phyloP scores from a whole-genome alignment of 257 asterid genomes.

The Lithospermum erythrorhizon region DNA sequence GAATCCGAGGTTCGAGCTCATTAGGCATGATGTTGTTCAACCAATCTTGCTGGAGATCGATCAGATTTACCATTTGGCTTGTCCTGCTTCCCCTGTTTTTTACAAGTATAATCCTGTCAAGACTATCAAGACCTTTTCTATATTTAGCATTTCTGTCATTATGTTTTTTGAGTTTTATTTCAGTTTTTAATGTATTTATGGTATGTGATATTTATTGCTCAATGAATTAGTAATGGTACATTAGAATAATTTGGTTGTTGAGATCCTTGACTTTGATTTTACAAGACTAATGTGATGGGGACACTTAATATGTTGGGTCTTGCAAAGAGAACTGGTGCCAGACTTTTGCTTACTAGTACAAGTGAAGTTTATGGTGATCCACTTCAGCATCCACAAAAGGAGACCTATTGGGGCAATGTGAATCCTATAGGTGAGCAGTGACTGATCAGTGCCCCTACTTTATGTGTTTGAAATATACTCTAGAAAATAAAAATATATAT shows the following conservation, averaged over 20 bases:
- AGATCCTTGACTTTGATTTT: slow-evolving; percentile 46
- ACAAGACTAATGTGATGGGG: slow-evolving; percentile 20
- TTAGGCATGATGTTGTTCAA: slow-evolving; percentile 68
- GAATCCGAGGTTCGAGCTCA: slow-evolving; percentile 60
- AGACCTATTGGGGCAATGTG: slow-evolving; percentile 96
- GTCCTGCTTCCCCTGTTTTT: too few species aligned
- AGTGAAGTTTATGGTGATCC: slow-evolving; percentile 99
- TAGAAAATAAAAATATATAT: too few species aligned
- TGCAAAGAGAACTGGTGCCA: slow-evolving; percentile 86
- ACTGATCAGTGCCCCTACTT: too few species aligned
- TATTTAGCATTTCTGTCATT: too few species aligned
- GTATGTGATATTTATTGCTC: slow-evolving; percentile 5
- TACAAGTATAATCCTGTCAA: too few species aligned
- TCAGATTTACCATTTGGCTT: too few species aligned
- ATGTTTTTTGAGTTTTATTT: too few species aligned
- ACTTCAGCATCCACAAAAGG: slow-evolving; percentile 99
- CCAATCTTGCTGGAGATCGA: slow-evolving; percentile 14
- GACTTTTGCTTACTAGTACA: slow-evolving; percentile 85
- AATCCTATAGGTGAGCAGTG: slow-evolving; percentile 66
- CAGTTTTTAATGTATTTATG: not conserved
- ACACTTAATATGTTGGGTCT: slow-evolving; percentile 50
- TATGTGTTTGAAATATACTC: too few species aligned
- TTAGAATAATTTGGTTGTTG: not conserved
- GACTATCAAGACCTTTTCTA: too few species aligned
- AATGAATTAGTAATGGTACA: not conserved